Evolutionary conservation across 805 yeast species (phyloP).

Genomic region (Candida silvatica): DNA sequence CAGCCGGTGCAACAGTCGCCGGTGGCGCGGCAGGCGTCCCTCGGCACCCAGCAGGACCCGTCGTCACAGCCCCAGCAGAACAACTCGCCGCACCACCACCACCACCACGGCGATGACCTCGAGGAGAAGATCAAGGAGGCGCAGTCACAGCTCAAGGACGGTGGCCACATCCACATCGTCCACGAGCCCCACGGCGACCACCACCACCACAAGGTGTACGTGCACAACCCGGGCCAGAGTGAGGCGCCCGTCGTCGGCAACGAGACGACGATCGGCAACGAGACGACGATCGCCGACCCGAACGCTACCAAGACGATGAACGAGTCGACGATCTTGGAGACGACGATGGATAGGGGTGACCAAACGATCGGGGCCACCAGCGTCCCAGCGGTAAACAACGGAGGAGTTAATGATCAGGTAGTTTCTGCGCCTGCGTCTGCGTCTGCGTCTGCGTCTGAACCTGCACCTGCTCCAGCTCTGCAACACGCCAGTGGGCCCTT

Average conservation of each 20-base stretch:
- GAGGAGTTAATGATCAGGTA: too few relatives aligned
- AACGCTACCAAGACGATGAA: constrained; percentile 4
- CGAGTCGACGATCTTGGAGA: constrained; percentile 1
- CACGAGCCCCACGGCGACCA: constrained; percentile 23
- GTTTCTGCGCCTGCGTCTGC: too few relatives aligned
- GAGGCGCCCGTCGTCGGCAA: constrained; percentile 11
- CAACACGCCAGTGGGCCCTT: too few relatives aligned
- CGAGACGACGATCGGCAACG: constrained; percentile 19
- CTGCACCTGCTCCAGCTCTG: too few relatives aligned
- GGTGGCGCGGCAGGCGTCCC: too few relatives aligned
- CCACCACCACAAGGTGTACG: constrained; percentile 19
- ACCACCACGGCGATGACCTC: constrained; percentile 19
- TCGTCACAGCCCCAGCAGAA: constrained; percentile 1
- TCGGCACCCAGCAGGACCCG: too few relatives aligned
- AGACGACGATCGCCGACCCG: constrained; percentile 19
- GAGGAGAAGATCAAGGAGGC: constrained; percentile 17
- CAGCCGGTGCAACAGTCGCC: constrained; percentile 2
- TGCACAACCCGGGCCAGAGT: constrained; percentile 13
- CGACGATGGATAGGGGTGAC: too few relatives aligned
- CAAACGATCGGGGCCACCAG: too few relatives aligned
- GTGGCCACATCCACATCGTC: constrained; percentile 21
- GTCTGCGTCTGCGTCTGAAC: neutral
- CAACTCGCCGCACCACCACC: constrained; percentile 17
- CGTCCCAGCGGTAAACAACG: too few relatives aligned
- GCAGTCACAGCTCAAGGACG: constrained; percentile 17